Conservation (phyloP, 495 filamentous ascomycete species). For the Trypethelium eluteriae region DNA sequence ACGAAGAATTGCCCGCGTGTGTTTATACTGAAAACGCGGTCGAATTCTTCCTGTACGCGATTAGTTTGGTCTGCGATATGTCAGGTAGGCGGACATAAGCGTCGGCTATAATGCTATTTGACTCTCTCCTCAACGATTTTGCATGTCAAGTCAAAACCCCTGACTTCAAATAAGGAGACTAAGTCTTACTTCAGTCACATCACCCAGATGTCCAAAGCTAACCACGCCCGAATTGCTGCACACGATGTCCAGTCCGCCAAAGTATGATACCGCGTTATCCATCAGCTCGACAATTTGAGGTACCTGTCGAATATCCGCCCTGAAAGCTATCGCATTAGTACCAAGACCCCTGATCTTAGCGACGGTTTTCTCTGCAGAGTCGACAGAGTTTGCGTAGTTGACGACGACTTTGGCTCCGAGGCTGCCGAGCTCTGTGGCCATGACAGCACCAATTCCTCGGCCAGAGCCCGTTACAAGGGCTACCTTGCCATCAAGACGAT, state of each 20-base stretch:
- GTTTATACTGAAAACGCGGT: slow-evolving; percentile 22
- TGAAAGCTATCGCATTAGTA: slow-evolving; percentile 20
- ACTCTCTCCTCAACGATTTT: neutral
- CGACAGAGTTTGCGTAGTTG: slow-evolving; percentile 34
- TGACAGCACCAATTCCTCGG: slow-evolving; percentile 46
- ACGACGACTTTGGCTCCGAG: slow-evolving; percentile 33
- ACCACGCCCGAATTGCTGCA: slow-evolving; percentile 23
- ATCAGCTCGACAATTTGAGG: slow-evolving; percentile 19
- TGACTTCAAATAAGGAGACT: neutral
- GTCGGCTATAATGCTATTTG: neutral
- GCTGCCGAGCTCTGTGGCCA: slow-evolving; percentile 40
- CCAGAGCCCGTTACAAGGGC: slow-evolving; percentile 47
- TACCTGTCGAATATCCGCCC: slow-evolving; percentile 20
- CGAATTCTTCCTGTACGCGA: slow-evolving; percentile 18
- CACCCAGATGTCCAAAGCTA: slow-evolving; percentile 16
- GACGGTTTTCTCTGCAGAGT: slow-evolving; percentile 20
- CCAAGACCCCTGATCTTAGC: slow-evolving; percentile 27
- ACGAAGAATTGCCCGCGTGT: slow-evolving; percentile 24
- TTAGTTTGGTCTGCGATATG: neutral
- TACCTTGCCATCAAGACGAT: slow-evolving; percentile 33
- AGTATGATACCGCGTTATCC: slow-evolving; percentile 15
- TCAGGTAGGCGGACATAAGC: neutral
- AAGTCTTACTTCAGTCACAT: slow-evolving; percentile 12
- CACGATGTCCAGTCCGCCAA: slow-evolving; percentile 35
- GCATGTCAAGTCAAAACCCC: neutral